A percentile compares a stretch with the other conserved stretches of the same genome.
Conservation (phyloP, 768 basidiomycete genomes). For the Mycena haematopus region DNA sequence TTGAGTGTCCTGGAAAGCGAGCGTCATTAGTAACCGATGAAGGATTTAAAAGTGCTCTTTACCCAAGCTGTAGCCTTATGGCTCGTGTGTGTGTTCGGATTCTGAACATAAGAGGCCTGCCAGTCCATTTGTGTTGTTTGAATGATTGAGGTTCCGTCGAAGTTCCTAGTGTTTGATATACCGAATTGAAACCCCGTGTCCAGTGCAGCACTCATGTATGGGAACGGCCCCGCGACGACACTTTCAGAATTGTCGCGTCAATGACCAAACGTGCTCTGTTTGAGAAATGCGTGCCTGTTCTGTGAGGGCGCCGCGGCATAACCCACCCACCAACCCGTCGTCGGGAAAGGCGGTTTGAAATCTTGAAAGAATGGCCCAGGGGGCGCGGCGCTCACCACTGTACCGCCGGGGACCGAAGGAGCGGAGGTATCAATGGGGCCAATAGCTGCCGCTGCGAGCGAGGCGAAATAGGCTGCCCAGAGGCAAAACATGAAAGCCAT, state of each 20-base stretch:
- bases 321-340: conserved; percentile 45
- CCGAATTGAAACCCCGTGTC: conserved; percentile 39
- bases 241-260: conserved; percentile 24
- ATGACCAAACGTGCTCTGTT: background rate
- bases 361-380: conserved; percentile 43
- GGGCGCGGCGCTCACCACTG: conserved; percentile 25
- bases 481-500: conserved; percentile 20
- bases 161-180: conserved; percentile 37
- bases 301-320: conserved; percentile 36
- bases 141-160: conserved; percentile 41
- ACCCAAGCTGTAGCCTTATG: conserved; percentile 44
- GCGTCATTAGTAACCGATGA: background rate
- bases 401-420: conserved; percentile 21
- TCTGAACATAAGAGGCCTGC: conserved; percentile 39
- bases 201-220: conserved; percentile 38
- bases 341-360: conserved; percentile 41
- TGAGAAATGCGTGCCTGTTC: conserved; percentile 29
- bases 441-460: conserved; percentile 14
- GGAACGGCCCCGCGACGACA: conserved; percentile 40
- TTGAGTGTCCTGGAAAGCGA: conserved; percentile 37
- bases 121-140: conserved; percentile 42
- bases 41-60: background rate
- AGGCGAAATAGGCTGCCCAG: conserved; percentile 6
- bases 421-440: conserved; percentile 24
- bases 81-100: conserved; percentile 36